Percentiles rank a stretch among this genome's conserved stretches.
These are phyloP conservation scores for Cichorium intybus DNA, from an alignment of 140 eudicot species.

Conservation along the genomic window DNA sequence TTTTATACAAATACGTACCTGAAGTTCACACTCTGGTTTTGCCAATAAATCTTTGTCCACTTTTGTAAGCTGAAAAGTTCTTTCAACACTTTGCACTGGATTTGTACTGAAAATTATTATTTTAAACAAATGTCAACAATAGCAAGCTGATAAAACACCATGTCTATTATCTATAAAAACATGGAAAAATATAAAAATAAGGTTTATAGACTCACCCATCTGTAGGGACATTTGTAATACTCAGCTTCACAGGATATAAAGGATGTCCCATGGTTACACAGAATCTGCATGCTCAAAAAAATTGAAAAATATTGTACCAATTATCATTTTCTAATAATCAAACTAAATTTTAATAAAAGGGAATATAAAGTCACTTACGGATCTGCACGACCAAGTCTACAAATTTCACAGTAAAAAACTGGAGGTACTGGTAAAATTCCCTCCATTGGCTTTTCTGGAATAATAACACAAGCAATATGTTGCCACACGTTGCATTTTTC, in stretches of 20 bases:
- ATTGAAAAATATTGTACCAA: slow-evolving; percentile 1
- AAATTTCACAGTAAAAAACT: slow-evolving; percentile 75
- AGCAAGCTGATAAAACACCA: slow-evolving; percentile 3
- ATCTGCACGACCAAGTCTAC: slow-evolving; percentile 90
- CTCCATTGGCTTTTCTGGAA: slow-evolving; percentile 79
- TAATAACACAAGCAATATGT: slow-evolving; percentile 77
- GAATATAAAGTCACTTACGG: slow-evolving; percentile 66
- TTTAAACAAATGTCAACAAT: slow-evolving; percentile 11
- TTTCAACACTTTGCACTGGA: slow-evolving; percentile 82
- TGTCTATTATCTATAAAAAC: neutral
- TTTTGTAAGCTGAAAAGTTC: slow-evolving; percentile 80
- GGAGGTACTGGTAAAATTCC: slow-evolving; percentile 60
- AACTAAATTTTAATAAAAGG: neutral
- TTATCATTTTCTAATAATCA: neutral
- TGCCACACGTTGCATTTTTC: slow-evolving; percentile 75
- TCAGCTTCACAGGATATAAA: slow-evolving; percentile 71
- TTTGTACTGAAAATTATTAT: slow-evolving; percentile 53
- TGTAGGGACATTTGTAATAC: slow-evolving; percentile 57
- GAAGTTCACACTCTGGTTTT: slow-evolving; percentile 57
- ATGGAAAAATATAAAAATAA: neutral
- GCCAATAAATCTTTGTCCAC: slow-evolving; percentile 67
- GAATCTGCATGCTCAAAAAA: slow-evolving; percentile 59
- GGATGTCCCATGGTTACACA: slow-evolving; percentile 75
- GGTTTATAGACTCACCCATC: slow-evolving; percentile 73
- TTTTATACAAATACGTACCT: too few relatives aligned